A percentile compares a stretch with the other conserved stretches of the same genome.
Evolutionary conservation across 768 basidiomycete species (phyloP).

Genomic region (Exidia glandulosa): DNA sequence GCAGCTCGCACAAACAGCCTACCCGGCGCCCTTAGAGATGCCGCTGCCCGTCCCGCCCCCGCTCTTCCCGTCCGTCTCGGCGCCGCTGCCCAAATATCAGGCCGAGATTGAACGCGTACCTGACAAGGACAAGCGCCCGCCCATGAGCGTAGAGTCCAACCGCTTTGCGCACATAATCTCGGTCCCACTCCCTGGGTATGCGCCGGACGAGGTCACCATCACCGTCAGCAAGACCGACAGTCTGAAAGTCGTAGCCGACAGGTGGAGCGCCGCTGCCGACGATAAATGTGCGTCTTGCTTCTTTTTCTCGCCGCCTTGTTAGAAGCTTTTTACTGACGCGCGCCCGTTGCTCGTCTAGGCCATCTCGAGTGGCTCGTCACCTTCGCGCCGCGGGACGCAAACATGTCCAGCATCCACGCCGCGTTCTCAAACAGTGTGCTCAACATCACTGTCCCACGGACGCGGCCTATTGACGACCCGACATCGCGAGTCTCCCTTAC

Average conservation of each 20-base stretch:
- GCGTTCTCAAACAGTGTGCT: neutral
- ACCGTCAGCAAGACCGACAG: neutral
- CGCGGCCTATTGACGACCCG: neutral
- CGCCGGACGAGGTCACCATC: neutral
- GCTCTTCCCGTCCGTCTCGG: neutral
- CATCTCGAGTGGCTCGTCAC: neutral
- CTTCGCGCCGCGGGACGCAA: neutral
- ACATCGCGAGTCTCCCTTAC: neutral
- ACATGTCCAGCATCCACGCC: neutral
- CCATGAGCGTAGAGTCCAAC: neutral
- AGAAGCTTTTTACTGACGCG: neutral
- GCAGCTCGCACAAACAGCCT: no score
- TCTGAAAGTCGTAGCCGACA: neutral
- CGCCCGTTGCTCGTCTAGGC: neutral
- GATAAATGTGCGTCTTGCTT: neutral
- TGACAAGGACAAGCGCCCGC: neutral
- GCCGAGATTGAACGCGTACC: neutral
- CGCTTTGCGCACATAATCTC: neutral
- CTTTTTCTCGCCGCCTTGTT: neutral
- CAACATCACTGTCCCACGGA: neutral
- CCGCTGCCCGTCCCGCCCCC: neutral
- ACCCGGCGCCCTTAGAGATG: neutral
- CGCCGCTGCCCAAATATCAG: neutral
- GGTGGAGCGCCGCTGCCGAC: neutral
- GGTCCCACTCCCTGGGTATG: neutral